These are phyloP conservation scores for Phytophthora parvispora DNA, from an alignment of 352 stramenopile genomes.

Conservation along the genomic window DNA sequence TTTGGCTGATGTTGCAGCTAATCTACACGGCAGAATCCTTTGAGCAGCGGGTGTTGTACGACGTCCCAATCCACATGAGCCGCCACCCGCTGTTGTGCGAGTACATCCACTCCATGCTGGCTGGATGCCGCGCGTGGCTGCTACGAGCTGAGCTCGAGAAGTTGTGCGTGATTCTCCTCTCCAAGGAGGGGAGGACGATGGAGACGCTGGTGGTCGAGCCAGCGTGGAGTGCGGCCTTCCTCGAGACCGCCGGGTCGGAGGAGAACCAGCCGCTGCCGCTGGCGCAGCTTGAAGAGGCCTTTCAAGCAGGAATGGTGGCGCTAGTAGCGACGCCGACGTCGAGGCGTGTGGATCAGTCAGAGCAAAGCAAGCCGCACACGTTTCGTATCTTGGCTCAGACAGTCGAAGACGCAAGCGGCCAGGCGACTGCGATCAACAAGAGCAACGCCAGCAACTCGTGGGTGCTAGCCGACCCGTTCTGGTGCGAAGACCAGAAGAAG, in stretches of 20 bases:
- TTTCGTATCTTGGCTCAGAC: conserved; percentile 84
- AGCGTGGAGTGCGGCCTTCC: conserved; percentile 35
- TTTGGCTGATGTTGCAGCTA: neutral
- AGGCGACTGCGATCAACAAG: conserved; percentile 50
- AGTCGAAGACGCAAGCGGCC: conserved; percentile 49
- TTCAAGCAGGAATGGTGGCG: conserved; percentile 68
- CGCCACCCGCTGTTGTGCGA: conserved; percentile 77
- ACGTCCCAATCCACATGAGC: conserved; percentile 85
- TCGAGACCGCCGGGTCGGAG: conserved; percentile 20
- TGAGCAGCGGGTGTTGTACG: conserved; percentile 69
- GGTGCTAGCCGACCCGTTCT: conserved; percentile 71
- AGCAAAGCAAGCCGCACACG: conserved; percentile 31
- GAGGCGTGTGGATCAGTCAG: neutral
- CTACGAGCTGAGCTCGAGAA: conserved; percentile 71
- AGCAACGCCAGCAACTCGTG: conserved; percentile 65
- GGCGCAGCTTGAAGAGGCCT: conserved; percentile 66
- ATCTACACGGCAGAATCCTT: conserved; percentile 58
- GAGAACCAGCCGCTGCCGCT: conserved; percentile 50
- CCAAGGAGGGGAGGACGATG: conserved; percentile 50
- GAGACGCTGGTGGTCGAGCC: conserved; percentile 69
- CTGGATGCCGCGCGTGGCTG: conserved; percentile 75
- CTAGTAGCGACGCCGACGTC: conserved; percentile 49
- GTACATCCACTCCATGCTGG: conserved; percentile 84
- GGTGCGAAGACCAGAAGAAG: conserved; percentile 47
- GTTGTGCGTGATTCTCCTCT: conserved; percentile 66